Evolutionary conservation across 331 rosid genomes (phyloP), one percentile per base, ranked within the genome.

Genomic region (Rhamnella rubrinervis): DNA sequence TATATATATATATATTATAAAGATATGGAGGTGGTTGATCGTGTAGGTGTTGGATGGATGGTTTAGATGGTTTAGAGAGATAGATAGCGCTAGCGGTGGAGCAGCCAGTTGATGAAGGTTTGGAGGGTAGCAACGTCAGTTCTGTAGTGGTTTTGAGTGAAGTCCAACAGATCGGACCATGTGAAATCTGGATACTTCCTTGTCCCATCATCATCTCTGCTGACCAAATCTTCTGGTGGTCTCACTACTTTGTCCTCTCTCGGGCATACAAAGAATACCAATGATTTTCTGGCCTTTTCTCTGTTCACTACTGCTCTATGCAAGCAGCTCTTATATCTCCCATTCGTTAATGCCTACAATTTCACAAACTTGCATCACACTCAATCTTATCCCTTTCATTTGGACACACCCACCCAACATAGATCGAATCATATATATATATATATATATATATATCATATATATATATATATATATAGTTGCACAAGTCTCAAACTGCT

Each of bases 191-290:
- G 95, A 70, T 82, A 85, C 61, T 70, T 71, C 74, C 87, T 85
- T 71, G 79, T 71, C 40, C 70, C 84, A 55, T 23, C 23, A 23
- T 23, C 23, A 23, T 81, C 80, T 16, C 68, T 72, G 73, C 35
- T 10, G 17, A 92, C 75, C 26, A 92, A 81, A 64, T 83, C 96
- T 40, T 83, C 55, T 0, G 93, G 96, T 59, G 98, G 83, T 64
- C 85, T 81, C 82, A 93, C 80, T 65, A 86, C 78, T 51, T 74
- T 90, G 84, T 93, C 97, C 52, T 84, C 85, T 78, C 77, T 82
- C 0, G 97, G 98, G 72, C 92, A 83, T 71, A 93, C 79, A 68
- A 90, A 93, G 86, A 86, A 93, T 25, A 89, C 97, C 85, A 93
- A 20, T 2, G 98, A 93, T 69, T 82, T 88, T 50, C 98, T 82